A percentile compares a stretch with the other conserved stretches of the same genome.
phyloP scores from a whole-genome alignment of 2,329 filamentous ascomycete genomes.

The Monosporascus sp. region DNA sequence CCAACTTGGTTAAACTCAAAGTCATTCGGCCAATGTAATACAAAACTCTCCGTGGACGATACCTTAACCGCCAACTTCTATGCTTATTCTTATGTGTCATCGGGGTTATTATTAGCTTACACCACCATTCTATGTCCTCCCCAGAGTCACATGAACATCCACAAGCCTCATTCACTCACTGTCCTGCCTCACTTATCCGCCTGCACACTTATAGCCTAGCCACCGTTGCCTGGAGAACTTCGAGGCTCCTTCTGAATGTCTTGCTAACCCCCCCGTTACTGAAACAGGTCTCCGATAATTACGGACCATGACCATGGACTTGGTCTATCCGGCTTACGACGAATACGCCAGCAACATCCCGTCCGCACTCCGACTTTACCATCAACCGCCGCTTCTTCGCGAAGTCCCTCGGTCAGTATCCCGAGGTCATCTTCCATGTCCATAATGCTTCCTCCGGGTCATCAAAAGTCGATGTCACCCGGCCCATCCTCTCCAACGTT shows the following conservation, averaged over 20 bases:
- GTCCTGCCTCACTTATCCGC: background rate
- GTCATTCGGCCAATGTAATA: no score
- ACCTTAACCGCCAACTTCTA: background rate
- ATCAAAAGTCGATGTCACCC: conserved; percentile 50
- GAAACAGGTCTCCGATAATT: conserved; percentile 69
- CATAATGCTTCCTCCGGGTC: conserved; percentile 54
- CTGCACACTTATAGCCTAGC: background rate
- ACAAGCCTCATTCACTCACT: background rate
- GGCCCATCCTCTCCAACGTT: conserved; percentile 69
- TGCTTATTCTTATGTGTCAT: background rate
- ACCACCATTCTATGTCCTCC: background rate
- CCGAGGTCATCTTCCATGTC: conserved; percentile 68
- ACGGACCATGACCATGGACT: conserved; percentile 83
- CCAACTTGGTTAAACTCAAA: no score
- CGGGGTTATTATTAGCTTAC: background rate
- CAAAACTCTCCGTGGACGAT: no score
- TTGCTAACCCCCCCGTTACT: background rate
- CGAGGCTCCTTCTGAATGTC: background rate
- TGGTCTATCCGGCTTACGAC: conserved; percentile 78
- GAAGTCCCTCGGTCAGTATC: conserved; percentile 51
- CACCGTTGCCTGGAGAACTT: background rate
- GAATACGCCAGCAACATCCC: conserved; percentile 83
- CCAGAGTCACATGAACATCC: background rate
- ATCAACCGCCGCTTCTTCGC: conserved; percentile 57
- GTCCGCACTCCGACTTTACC: conserved; percentile 60